These are phyloP conservation scores for Lotus japonicus DNA, from an alignment of 306 rosid genomes.

Conservation along the genomic window DNA sequence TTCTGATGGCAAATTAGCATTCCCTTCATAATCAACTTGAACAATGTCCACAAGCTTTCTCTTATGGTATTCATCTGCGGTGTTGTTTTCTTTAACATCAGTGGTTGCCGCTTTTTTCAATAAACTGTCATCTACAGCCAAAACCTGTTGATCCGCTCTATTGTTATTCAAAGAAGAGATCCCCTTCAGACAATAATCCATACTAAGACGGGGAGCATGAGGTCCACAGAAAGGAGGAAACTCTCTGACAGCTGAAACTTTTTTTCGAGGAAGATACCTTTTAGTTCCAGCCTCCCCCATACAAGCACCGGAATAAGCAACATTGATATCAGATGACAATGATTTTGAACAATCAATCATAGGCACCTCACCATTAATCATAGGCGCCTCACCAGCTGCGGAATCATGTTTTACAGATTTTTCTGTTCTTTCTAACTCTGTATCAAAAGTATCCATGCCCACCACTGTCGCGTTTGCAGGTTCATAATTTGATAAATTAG, in stretches of 20 bases:
- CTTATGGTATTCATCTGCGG: constrained; percentile 22
- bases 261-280: constrained; percentile 58
- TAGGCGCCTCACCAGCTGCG: constrained; percentile 21
- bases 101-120: constrained; percentile 9
- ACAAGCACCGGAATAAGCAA: constrained; percentile 31
- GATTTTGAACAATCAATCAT: constrained; percentile 14
- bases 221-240: constrained; percentile 74
- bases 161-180: constrained; percentile 13
- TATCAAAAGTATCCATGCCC: constrained; percentile 12
- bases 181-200: constrained; percentile 14
- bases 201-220: constrained; percentile 33
- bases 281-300: constrained; percentile 23
- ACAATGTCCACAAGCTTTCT: constrained; percentile 11
- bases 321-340: constrained; percentile 16
- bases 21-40: constrained; percentile 20
- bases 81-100: constrained; percentile 26
- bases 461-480: neutral
- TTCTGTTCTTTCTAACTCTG: constrained; percentile 3
- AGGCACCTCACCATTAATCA: constrained; percentile 24
- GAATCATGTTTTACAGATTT: constrained; percentile 26
- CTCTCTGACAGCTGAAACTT: constrained; percentile 61
- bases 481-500: constrained; percentile 14
- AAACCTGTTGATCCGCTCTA: constrained; percentile 18
- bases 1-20: neutral
- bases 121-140: constrained; percentile 20